phyloP scores from a whole-genome alignment of 2,329 filamentous ascomycete species.

The Botrytis byssoidea region DNA sequence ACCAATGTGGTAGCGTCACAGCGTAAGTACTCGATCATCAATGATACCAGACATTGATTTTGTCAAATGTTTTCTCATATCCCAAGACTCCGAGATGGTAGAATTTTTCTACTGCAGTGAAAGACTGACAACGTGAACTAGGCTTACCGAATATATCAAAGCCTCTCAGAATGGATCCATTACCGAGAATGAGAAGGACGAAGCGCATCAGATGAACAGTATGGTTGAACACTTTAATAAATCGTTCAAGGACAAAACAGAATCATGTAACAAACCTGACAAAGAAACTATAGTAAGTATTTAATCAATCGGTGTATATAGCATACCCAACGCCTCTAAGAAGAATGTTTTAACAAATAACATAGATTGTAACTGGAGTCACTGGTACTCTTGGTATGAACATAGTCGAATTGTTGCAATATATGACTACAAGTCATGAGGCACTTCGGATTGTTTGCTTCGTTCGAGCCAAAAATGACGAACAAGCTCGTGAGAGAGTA shows the following conservation, averaged over 20 bases:
- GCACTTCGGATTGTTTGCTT: constrained; percentile 48
- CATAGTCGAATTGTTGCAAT: constrained; percentile 41
- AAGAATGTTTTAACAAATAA: not conserved
- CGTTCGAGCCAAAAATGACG: constrained; percentile 47
- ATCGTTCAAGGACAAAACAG: constrained; percentile 1
- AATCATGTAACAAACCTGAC: not conserved
- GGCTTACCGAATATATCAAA: constrained; percentile 16
- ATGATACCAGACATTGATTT: not conserved
- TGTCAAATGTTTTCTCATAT: not conserved
- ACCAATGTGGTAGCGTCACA: constrained; percentile 56
- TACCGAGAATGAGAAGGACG: not conserved
- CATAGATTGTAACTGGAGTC: constrained; percentile 47
- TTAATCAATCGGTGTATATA: not conserved
- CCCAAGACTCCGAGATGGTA: not conserved
- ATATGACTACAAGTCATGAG: constrained; percentile 44
- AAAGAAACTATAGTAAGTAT: constrained; percentile 6
- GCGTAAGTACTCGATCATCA: constrained; percentile 36
- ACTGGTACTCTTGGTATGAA: constrained; percentile 53
- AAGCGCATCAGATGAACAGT: not conserved
- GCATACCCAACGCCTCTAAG: not conserved
- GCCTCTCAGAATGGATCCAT: not conserved
- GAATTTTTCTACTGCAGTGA: not conserved
- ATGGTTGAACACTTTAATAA: not conserved
- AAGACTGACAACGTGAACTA: not conserved
- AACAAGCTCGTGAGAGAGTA: constrained; percentile 47